A percentile compares a stretch with the other conserved stretches of the same genome.
Evolutionary conservation across 2,329 filamentous ascomycete species (phyloP).

Genomic region (Sclerotinia borealis): DNA sequence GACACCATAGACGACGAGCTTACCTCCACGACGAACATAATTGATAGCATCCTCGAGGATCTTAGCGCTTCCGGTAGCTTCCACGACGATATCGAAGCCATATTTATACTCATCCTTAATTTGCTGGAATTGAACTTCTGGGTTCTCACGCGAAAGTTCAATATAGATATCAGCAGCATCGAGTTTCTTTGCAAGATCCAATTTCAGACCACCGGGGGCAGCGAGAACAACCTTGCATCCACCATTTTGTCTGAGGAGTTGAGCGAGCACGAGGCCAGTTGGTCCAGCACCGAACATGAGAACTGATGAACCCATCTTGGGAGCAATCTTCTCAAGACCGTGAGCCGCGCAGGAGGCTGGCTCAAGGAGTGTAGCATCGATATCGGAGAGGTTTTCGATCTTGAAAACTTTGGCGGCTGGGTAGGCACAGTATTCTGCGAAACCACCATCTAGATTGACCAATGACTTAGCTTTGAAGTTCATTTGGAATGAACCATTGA

Average conservation of each 20-base stretch:
- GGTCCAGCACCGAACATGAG: slow-evolving; percentile 62
- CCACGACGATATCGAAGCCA: slow-evolving; percentile 51
- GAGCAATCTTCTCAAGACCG: slow-evolving; percentile 61
- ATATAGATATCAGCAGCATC: slow-evolving; percentile 49
- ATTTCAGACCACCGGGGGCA: slow-evolving; percentile 63
- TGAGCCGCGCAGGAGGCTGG: slow-evolving; percentile 67
- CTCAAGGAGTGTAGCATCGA: slow-evolving; percentile 63
- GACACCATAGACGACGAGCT: slow-evolving; percentile 62
- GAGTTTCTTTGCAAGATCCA: slow-evolving; percentile 58
- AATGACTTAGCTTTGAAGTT: slow-evolving; percentile 8
- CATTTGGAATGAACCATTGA: no score
- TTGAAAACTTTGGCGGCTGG: slow-evolving; percentile 53
- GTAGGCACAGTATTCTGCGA: slow-evolving; percentile 62
- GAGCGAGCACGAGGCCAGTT: slow-evolving; percentile 50
- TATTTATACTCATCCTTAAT: slow-evolving; percentile 61
- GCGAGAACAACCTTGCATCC: slow-evolving; percentile 64
- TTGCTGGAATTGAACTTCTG: slow-evolving; percentile 53
- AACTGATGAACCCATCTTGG: slow-evolving; percentile 58
- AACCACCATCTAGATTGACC: slow-evolving; percentile 50
- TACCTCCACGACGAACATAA: slow-evolving; percentile 62
- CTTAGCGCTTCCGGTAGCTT: slow-evolving; percentile 51
- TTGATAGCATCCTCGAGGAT: slow-evolving; percentile 66
- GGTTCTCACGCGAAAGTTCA: slow-evolving; percentile 47
- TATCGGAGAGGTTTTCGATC: slow-evolving; percentile 57
- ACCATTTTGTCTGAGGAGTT: slow-evolving; percentile 57